Base-by-base conservation (phyloP, 164 flowering plant genomes). In the Vitis labrusca region DNA sequence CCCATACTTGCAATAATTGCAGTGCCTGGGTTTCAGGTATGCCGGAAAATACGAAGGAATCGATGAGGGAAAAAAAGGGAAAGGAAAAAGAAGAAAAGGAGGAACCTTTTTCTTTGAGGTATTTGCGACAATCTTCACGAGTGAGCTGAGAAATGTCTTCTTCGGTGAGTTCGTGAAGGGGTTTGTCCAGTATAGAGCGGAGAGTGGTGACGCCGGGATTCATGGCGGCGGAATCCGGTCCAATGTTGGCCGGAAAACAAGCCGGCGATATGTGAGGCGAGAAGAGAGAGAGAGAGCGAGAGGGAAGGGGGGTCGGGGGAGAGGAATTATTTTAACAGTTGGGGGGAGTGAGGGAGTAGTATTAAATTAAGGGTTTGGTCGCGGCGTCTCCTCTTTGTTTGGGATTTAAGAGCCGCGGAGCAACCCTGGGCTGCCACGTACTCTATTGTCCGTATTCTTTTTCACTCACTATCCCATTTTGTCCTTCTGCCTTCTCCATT, bases 91-190 rank as follows among this genome's bases (percentile, higher is more conserved):
- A 37, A 49, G 19, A 23, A 12, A 27, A 51, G 30, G 29, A 47
- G 61, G 12, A 19, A 91, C 98, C 97, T 91, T 94, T 94, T 16
- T 87, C 86, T 78, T 85, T 88, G 88, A 94, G 99, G 74, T 80
- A 94, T 58, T 82, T 88, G 77, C 98, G 91, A 79, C 98, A 94
- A 72, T 94, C 98, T 72, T 92, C 99, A 44, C 99, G 95, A 16
- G 99, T 94, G 80, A 92, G 87, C 85, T 92, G 99, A 13, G 98
- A 87, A 79, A 94, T 90, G 85, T 94, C 99, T 17, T 92, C 98
- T 66, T 92, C 96, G 9, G 97, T 94, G 63, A 94, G 95, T 53
- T 76, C 84, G 69, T 74, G 72, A 58, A 91, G 85, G 47, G 99
- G 97, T 73, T 94, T 94, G 77, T 92, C 92, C 5, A 94, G 91